Percentiles rank a stretch among this genome's conserved stretches.
Evolutionary conservation across 768 basidiomycete genomes (phyloP).

Genomic region (Amanita fuliginea): DNA sequence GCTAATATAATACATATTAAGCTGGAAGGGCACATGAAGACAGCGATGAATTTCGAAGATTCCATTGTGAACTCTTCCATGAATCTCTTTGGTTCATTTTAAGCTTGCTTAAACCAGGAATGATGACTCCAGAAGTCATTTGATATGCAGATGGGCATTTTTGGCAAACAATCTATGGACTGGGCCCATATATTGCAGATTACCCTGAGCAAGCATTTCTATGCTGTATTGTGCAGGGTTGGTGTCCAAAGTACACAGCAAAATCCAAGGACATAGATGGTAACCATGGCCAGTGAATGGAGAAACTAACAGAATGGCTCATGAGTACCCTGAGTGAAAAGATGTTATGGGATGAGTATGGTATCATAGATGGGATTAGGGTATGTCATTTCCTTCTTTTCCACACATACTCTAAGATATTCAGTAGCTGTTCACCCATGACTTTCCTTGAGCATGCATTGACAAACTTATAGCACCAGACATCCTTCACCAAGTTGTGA

Average conservation of each 20-base stretch:
- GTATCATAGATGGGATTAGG: too few species aligned
- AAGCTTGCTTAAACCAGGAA: not conserved
- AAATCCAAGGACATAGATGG: too few species aligned
- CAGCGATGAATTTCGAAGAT: not conserved
- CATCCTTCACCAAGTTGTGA: slow-evolving; percentile 25
- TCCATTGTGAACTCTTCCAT: not conserved
- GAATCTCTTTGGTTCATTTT: not conserved
- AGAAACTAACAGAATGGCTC: too few species aligned
- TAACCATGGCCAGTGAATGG: too few species aligned
- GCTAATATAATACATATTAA: not conserved
- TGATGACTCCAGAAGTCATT: not conserved
- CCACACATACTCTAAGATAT: slow-evolving; percentile 16
- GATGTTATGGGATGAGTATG: too few species aligned
- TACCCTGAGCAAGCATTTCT: slow-evolving; percentile 24
- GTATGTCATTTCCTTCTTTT: slow-evolving; percentile 25
- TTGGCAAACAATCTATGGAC: slow-evolving; percentile 16
- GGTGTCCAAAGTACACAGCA: too few species aligned
- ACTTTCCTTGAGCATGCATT: too few species aligned
- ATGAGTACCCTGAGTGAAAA: too few species aligned
- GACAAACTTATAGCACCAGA: slow-evolving; percentile 9
- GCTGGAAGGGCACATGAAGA: not conserved
- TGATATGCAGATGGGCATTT: slow-evolving; percentile 18
- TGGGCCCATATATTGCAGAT: slow-evolving; percentile 28
- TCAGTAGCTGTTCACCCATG: too few species aligned
- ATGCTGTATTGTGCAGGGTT: slow-evolving; percentile 13